Evolutionary conservation across 129 eudicot species (phyloP).

Genomic region (Flaveria sonorensis): DNA sequence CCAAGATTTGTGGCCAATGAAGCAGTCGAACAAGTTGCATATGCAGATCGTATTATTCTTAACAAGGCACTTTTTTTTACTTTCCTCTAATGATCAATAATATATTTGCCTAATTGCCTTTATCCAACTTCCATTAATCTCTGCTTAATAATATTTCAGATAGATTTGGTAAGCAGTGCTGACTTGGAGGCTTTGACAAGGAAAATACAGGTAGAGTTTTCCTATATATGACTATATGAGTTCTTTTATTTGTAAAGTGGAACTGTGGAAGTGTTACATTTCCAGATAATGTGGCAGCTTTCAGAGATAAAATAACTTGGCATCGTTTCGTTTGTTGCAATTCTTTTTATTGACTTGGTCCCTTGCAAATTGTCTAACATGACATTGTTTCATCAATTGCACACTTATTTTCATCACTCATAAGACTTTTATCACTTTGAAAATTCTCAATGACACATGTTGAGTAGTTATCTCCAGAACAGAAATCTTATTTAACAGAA

Average conservation of each 20-base stretch:
- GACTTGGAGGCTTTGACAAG: slow-evolving; percentile 64
- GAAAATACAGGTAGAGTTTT: slow-evolving; percentile 64
- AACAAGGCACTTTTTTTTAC: slow-evolving; percentile 56
- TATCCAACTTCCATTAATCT: background rate
- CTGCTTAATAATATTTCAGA: slow-evolving; percentile 44
- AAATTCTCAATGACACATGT: too few relatives aligned
- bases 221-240: background rate
- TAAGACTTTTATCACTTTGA: background rate
- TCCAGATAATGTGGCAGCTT: slow-evolving; percentile 18
- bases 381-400: background rate
- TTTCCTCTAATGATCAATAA: background rate
- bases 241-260: slow-evolving; percentile 12
- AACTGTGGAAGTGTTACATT: slow-evolving; percentile 10
- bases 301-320: background rate
- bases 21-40: slow-evolving; percentile 97
- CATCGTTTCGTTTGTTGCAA: slow-evolving; percentile 1
- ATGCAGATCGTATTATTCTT: slow-evolving; percentile 89
- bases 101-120: background rate
- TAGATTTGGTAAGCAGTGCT: slow-evolving; percentile 67
- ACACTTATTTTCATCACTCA: background rate
- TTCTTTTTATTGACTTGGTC: background rate
- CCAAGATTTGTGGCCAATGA: slow-evolving; percentile 97
- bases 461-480: background rate
- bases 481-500: background rate
- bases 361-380: slow-evolving; percentile 2